phyloP scores from a whole-genome alignment of 805 yeast species.

The Zygoascus bituminiphila region DNA sequence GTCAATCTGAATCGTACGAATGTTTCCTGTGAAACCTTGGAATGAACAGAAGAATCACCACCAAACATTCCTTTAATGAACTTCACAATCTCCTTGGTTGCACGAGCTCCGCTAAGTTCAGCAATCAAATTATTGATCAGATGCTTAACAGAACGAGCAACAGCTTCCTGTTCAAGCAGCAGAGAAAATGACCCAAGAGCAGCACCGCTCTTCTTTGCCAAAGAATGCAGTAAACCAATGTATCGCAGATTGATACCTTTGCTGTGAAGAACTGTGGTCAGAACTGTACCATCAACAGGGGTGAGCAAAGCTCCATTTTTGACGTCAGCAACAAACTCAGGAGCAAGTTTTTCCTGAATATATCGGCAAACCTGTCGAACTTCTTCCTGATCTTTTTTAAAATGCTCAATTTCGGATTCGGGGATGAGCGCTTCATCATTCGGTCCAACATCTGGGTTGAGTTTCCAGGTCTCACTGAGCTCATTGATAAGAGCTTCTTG shows the following conservation, averaged over 20 bases:
- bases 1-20: constrained; percentile 53
- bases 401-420: constrained; percentile 30
- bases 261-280: constrained; percentile 60
- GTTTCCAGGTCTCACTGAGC: constrained; percentile 44
- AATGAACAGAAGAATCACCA: constrained; percentile 30
- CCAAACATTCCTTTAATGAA: constrained; percentile 44
- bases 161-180: constrained; percentile 58
- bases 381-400: constrained; percentile 47
- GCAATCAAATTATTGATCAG: constrained; percentile 44
- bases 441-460: constrained; percentile 72
- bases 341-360: constrained; percentile 50
- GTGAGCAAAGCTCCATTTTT: constrained; percentile 41
- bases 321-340: constrained; percentile 51
- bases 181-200: constrained; percentile 36
- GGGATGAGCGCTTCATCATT: constrained; percentile 33
- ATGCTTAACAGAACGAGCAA: constrained; percentile 76
- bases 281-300: constrained; percentile 78
- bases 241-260: constrained; percentile 86
- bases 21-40: constrained; percentile 46
- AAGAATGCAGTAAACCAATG: constrained; percentile 49
- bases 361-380: constrained; percentile 65
- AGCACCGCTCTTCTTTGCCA: constrained; percentile 27
- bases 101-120: constrained; percentile 35
- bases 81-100: constrained; percentile 41
- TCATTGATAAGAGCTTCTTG: constrained; percentile 26